Conservation (phyloP, 805 yeast species). For the Metschnikowia hibisci region DNA sequence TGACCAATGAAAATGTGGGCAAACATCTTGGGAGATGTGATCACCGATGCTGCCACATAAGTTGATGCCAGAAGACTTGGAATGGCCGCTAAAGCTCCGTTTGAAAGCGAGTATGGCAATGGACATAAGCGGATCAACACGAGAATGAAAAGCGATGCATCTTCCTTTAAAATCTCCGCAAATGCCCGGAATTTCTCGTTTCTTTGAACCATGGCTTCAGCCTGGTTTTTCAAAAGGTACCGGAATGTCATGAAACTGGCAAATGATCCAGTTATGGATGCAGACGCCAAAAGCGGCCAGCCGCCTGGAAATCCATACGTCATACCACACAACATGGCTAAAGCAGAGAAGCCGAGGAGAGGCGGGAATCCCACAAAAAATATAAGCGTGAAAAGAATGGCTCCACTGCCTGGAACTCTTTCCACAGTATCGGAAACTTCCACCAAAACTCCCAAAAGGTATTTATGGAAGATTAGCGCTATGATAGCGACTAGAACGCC, state of each 20-base stretch:
- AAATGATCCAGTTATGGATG: conserved; percentile 70
- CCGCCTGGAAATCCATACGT: conserved; percentile 78
- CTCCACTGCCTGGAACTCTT: conserved; percentile 36
- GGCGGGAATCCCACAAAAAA: conserved; percentile 87
- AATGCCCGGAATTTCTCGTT: conserved; percentile 72
- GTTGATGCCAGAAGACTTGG: conserved; percentile 64
- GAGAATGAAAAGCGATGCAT: conserved; percentile 58
- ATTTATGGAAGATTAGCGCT: conserved; percentile 33
- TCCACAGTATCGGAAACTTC: conserved; percentile 44
- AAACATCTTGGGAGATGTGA: conserved; percentile 81
- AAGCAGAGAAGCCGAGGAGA: conserved; percentile 71
- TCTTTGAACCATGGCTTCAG: conserved; percentile 54
- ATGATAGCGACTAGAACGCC: conserved; percentile 17
- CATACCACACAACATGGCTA: conserved; percentile 70
- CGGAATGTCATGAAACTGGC: conserved; percentile 69
- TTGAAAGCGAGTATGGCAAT: conserved; percentile 85
- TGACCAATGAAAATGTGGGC: conserved; percentile 75
- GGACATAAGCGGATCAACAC: conserved; percentile 83
- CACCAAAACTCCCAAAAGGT: conserved; percentile 36
- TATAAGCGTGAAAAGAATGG: conserved; percentile 49
- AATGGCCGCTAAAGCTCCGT: conserved; percentile 87
- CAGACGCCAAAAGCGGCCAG: conserved; percentile 69
- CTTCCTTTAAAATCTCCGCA: conserved; percentile 67
- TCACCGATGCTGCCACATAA: conserved; percentile 64
- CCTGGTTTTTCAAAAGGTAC: conserved; percentile 51